Evolutionary conservation across 495 filamentous ascomycete genomes (phyloP).

Genomic region (Bacidia gigantensis): DNA sequence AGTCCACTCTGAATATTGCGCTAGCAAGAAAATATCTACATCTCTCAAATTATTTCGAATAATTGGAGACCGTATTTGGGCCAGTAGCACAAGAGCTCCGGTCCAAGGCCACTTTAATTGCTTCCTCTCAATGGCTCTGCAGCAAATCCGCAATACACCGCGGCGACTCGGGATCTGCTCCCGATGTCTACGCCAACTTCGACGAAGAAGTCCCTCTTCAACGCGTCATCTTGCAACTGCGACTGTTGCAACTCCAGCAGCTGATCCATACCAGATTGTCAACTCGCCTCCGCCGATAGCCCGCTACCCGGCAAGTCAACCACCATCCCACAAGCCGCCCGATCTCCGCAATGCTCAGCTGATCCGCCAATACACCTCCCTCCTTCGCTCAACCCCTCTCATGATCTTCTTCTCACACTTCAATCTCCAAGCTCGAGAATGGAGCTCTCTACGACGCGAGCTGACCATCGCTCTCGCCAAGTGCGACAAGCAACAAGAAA

Average conservation of each 20-base stretch:
- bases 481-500: constrained; percentile 38
- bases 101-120: too few species aligned
- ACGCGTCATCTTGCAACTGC: constrained; percentile 21
- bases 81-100: too few species aligned
- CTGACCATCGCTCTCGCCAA: constrained; percentile 52
- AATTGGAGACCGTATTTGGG: too few species aligned
- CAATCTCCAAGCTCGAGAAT: constrained; percentile 79
- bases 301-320: constrained; percentile 56
- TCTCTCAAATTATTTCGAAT: too few species aligned
- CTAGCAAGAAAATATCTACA: too few species aligned
- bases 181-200: constrained; percentile 12
- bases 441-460: constrained; percentile 76
- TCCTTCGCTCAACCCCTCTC: constrained; percentile 76
- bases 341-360: constrained; percentile 90
- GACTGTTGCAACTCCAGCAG: constrained; percentile 33
- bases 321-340: constrained; percentile 73
- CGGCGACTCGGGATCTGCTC: constrained; percentile 6
- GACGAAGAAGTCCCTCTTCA: constrained; percentile 8
- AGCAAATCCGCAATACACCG: background rate
- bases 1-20: too few species aligned
- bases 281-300: constrained; percentile 39
- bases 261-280: constrained; percentile 38
- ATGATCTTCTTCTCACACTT: constrained; percentile 95
- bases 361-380: constrained; percentile 80
- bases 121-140: too few species aligned